phyloP scores from a whole-genome alignment of 2,329 filamentous ascomycete genomes.

The Botrytis aclada region DNA sequence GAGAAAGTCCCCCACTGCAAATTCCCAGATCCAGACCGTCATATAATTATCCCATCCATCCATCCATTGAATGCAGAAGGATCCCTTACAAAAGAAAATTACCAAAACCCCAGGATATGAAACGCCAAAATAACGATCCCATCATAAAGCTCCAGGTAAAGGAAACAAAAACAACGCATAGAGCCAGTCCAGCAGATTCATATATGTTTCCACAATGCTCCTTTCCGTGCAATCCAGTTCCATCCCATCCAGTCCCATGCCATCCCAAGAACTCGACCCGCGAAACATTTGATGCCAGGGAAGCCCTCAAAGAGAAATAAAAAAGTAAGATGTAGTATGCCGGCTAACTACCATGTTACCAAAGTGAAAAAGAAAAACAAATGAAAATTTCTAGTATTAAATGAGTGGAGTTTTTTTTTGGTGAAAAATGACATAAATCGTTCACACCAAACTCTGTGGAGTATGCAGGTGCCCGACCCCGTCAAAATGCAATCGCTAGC shows the following conservation, averaged over 20 bases:
- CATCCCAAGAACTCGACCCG: conserved; percentile 7
- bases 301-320: neutral
- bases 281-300: conserved; percentile 8
- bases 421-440: neutral
- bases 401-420: conserved; percentile 2
- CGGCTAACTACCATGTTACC: neutral
- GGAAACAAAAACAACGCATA: conserved; percentile 8
- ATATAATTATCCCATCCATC: conserved; percentile 5
- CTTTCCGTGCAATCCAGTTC: neutral
- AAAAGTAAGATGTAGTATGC: neutral
- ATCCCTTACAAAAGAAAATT: neutral
- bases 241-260: conserved; percentile 7
- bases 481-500: conserved; percentile 7
- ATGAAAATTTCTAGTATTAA: neutral
- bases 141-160: neutral
- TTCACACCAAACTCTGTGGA: neutral
- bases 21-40: conserved; percentile 10
- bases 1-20: neutral
- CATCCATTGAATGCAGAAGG: conserved; percentile 7
- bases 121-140: conserved; percentile 1
- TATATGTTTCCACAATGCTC: conserved; percentile 3
- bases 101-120: neutral
- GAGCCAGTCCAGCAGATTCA: conserved; percentile 8
- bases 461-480: neutral
- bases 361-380: neutral